Base-by-base conservation (phyloP, 768 basidiomycete species). In the Naganishia friedmannii region DNA sequence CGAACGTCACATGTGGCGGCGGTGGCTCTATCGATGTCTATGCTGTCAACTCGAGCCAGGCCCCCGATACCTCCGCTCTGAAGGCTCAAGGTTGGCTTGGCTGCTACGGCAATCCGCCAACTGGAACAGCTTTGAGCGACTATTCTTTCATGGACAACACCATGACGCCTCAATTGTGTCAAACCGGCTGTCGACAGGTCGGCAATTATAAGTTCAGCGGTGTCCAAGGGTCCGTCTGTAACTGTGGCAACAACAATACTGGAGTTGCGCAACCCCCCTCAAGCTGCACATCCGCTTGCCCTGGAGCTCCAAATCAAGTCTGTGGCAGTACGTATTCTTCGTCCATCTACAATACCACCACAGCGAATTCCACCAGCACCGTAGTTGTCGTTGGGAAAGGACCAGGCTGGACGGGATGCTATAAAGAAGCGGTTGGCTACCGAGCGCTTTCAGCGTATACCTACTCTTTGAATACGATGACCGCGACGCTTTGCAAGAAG, bases 291-390 rank as follows among this genome's bases (percentile, higher is more conserved):
- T 15, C 28, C 2, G 8, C 10, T 23, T 53, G 53, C 15, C 23
- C 53, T 10, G 78, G 78, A 23, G 76, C 77, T 69, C 51, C 46
- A 3, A 42, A 71, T 19, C 60, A 79, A 57, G 68, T 65, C 3
- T 79, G 78, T 34, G 66, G 66, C 60, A 77, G 78, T 68, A 55
- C 63, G 4, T 65, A 65, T 45, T 15, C 46, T 19, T 21, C 7
- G 17, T 45, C 39, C 5, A n/a, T 65, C 13, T 65, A 65, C 29
- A 42, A 42, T 17, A 48, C 15, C 8, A 53, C 23, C n/a, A 53
- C 53, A n/a, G 28, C n/a, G 2, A 53, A 53, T 17, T 53, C 53
- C 7, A 53, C 10, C 4, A 53, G 42, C 42, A 42, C 42, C 42
- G 42, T 42, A 15, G 53, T 29, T 29, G 28, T 53, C 23, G 3